A percentile compares a stretch with the other conserved stretches of the same genome.
Conservation (phyloP, 1,284 basidiomycete genomes). For the Papiliotrema fonsecae region DNA sequence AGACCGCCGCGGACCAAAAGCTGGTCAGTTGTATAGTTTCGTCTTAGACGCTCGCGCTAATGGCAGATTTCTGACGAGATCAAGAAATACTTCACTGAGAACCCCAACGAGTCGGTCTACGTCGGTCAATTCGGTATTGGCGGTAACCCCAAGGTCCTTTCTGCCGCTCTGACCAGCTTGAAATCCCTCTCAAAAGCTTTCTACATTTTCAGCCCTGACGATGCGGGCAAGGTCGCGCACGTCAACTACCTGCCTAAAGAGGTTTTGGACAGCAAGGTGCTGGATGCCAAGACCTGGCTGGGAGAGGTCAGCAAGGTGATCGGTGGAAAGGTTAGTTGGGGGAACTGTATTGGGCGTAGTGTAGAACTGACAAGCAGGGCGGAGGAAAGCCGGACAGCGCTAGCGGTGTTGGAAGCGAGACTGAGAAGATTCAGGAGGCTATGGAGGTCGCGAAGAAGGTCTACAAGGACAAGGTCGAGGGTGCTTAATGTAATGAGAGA, state of each 20-base stretch:
- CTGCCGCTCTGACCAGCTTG: slow-evolving; percentile 62
- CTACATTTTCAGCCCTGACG: slow-evolving; percentile 83
- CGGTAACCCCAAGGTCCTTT: slow-evolving; percentile 66
- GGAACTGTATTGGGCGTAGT: slow-evolving; percentile 6
- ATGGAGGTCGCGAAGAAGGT: slow-evolving; percentile 52
- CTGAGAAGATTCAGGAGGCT: slow-evolving; percentile 65
- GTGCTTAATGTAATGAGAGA: slow-evolving; percentile 5
- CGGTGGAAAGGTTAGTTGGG: slow-evolving; percentile 70
- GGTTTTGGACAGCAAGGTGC: slow-evolving; percentile 51
- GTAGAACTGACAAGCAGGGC: slow-evolving; percentile 55
- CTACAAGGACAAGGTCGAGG: slow-evolving; percentile 41
- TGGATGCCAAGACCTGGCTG: slow-evolving; percentile 81
- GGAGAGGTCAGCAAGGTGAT: slow-evolving; percentile 67
- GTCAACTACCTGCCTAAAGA: slow-evolving; percentile 79
- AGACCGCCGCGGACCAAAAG: slow-evolving; percentile 72
- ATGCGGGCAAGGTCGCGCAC: slow-evolving; percentile 74
- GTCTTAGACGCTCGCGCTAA: neutral
- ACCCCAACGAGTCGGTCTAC: slow-evolving; percentile 65
- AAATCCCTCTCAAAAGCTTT: slow-evolving; percentile 76
- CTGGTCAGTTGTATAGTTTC: slow-evolving; percentile 53
- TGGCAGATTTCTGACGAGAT: slow-evolving; percentile 66
- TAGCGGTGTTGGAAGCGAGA: slow-evolving; percentile 74
- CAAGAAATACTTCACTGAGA: slow-evolving; percentile 67
- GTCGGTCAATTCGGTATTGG: slow-evolving; percentile 63
- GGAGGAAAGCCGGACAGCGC: slow-evolving; percentile 87